These are phyloP conservation scores for Fagus sylvatica DNA, from an alignment of 306 rosid species.

Conservation along the genomic window DNA sequence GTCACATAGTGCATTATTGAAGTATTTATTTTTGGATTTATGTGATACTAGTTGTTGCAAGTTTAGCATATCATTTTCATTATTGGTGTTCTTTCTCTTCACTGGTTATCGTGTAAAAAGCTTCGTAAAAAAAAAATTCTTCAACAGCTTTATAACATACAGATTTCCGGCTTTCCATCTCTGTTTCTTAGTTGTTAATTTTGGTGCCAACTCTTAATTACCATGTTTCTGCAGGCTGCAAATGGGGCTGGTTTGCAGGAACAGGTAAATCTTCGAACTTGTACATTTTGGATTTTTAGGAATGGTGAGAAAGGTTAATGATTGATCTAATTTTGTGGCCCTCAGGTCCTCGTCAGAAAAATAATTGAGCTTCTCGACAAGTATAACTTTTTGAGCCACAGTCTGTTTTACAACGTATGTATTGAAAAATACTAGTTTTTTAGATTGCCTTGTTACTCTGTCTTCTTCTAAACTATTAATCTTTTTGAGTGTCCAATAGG, in stretches of 20 bases:
- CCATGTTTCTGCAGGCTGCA: constrained; percentile 40
- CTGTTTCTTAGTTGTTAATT: constrained; percentile 4
- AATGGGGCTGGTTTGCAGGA: constrained; percentile 66
- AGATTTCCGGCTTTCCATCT: neutral
- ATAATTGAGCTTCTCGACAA: constrained; percentile 81
- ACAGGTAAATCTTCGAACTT: constrained; percentile 42
- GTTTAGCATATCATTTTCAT: neutral
- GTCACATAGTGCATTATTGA: neutral
- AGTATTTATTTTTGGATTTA: neutral
- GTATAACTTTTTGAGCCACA: constrained; percentile 68
- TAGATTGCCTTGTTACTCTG: constrained; percentile 8
- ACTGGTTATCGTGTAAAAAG: neutral
- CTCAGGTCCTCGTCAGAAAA: constrained; percentile 74
- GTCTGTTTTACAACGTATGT: constrained; percentile 79
- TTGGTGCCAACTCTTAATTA: constrained; percentile 22
- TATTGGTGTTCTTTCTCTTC: neutral
- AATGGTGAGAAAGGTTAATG: constrained; percentile 8
- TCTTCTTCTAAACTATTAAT: neutral
- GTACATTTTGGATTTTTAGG: neutral
- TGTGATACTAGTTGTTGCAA: neutral
- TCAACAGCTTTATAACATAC: neutral
- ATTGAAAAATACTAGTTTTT: constrained; percentile 14
- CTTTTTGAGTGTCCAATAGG: constrained; percentile 42
- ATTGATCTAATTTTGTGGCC: constrained; percentile 21
- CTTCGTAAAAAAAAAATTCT: neutral